A percentile compares a stretch with the other conserved stretches of the same genome.
phyloP scores from a whole-genome alignment of 129 eudicot species.

The Centrapalus pauciflorus region DNA sequence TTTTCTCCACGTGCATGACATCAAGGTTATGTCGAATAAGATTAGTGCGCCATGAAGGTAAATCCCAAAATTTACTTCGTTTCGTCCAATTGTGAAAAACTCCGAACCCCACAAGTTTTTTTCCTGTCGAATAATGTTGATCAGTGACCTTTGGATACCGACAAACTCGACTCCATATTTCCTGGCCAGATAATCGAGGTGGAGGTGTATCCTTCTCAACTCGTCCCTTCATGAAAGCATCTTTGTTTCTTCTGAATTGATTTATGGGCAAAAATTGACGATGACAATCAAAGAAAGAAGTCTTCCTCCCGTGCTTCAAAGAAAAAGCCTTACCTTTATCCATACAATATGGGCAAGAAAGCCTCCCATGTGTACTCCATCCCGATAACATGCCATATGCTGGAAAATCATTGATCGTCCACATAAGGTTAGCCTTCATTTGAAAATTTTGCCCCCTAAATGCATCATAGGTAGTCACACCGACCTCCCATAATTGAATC shows the following conservation, averaged over 20 bases:
- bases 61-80: slow-evolving; percentile 11
- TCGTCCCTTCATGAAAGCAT: neutral
- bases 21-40: slow-evolving; percentile 23
- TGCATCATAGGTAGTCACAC: too few relatives aligned
- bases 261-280: slow-evolving; percentile 10
- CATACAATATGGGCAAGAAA: too few relatives aligned
- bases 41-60: slow-evolving; percentile 15
- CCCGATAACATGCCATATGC: too few relatives aligned
- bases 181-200: neutral
- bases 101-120: neutral
- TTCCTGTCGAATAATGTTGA: neutral
- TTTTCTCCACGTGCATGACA: slow-evolving; percentile 29
- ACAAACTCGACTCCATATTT: neutral
- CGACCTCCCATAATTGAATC: too few relatives aligned
- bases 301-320: neutral
- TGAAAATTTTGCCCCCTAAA: too few relatives aligned
- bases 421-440: too few relatives aligned
- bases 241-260: slow-evolving; percentile 12
- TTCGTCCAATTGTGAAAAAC: slow-evolving; percentile 9
- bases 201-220: neutral
- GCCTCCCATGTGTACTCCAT: too few relatives aligned
- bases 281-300: slow-evolving; percentile 20
- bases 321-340: slow-evolving; percentile 19
- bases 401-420: too few relatives aligned
- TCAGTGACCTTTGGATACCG: neutral